Evolutionary conservation across 305 asterid species (phyloP), one percentile per base, ranked within the genome.

Genomic region (Salvia sclarea): DNA sequence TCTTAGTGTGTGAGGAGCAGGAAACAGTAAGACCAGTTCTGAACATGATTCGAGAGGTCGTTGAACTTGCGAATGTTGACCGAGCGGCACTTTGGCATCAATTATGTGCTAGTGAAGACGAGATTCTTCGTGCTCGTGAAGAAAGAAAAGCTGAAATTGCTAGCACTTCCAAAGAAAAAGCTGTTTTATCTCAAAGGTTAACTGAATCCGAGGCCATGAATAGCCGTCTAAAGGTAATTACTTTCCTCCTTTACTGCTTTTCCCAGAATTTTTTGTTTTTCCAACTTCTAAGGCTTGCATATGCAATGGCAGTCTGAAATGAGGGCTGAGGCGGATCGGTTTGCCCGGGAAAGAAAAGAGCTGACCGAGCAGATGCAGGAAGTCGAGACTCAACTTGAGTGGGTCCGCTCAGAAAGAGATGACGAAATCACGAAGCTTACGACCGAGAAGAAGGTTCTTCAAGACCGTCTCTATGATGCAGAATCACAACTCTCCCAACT

Each of bases 61-160:
- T 94, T 43, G 96, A 89, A 59, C 94, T 88, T 73, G 95, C 98
- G 76, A 89, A 92, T 80, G 92, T 86, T 82, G 99, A 95, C 54
- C 86, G 99, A 59, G 96, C 98, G 12, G 87, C 96, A 41, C 98
- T 95, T 82, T 95, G 99, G 99, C 98, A 92, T 84, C 99, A 90
- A 84, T 75, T 89, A 50, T 88, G 98, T 74, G 82, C 92, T 59
- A 78, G 81, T 65, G 96, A 90, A 80, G 98, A 89, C 76, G 97
- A 90, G 60, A 76, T 86, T 80, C 83, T 80, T 35, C 95, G 83
- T 56, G 71, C 85, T 74, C 92, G 97, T 58, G 99, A 95, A 75
- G 97, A 95, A 78, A 86, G 77, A 52, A 83, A 92, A 73, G 75
- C 79, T 54, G 97, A 85, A 74, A 70, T 75, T 44, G 85, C 88